phyloP scores from a whole-genome alignment of 192 early-diverging fungal species.

The Paraglomus occultum region DNA sequence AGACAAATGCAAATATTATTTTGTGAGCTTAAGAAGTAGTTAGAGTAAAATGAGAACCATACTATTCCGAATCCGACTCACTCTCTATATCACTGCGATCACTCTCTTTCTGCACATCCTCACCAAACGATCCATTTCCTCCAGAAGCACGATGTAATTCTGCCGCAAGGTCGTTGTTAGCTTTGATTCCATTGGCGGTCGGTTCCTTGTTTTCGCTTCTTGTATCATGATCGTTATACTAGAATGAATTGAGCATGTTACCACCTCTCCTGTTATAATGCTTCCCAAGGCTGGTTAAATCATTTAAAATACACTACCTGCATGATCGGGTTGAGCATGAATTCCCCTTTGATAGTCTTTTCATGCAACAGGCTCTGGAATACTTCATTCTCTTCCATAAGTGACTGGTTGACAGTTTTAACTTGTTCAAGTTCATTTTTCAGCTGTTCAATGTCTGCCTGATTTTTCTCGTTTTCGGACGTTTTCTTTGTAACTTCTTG shows the following conservation, averaged over 20 bases:
- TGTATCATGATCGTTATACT: too few species aligned
- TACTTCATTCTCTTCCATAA: constrained; percentile 81
- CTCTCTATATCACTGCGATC: constrained; percentile 22
- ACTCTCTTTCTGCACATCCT: constrained; percentile 28
- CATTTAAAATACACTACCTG: constrained; percentile 42
- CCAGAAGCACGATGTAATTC: constrained; percentile 13
- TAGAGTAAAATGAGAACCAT: not conserved
- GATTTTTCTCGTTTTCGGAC: not conserved
- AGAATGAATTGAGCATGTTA: not conserved
- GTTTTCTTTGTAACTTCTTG: not conserved
- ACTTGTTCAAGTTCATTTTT: constrained; percentile 53
- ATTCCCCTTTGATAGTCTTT: constrained; percentile 78
- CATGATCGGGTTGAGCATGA: constrained; percentile 60
- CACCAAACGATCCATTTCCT: not conserved
- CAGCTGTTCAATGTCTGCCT: constrained; percentile 10
- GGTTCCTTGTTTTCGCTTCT: too few species aligned
- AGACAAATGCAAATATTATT: not conserved
- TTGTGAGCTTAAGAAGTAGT: not conserved
- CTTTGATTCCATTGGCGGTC: too few species aligned
- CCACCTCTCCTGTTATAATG: not conserved
- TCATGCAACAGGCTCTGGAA: constrained; percentile 78
- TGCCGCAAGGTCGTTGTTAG: constrained; percentile 2
- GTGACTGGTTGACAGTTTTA: constrained; percentile 61
- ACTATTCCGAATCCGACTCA: not conserved
- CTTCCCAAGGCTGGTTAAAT: not conserved